Conservation (phyloP, 2,329 filamentous ascomycete species). For the Cordyceps militaris region DNA sequence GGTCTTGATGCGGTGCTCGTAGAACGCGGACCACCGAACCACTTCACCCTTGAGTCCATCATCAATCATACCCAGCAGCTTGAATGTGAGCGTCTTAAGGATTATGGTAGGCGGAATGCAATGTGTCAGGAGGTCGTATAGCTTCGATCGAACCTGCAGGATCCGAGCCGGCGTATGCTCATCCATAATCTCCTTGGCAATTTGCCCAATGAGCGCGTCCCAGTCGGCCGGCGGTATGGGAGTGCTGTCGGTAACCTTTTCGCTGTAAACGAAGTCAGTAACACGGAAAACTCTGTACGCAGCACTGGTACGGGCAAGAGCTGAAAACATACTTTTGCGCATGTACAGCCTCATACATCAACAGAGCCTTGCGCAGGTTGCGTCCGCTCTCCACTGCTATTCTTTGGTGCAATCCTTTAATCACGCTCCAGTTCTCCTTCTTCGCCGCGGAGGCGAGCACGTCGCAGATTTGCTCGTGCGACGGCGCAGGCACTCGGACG, state of each 20-base stretch:
- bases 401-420: constrained; percentile 67
- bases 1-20: constrained; percentile 87
- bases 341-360: constrained; percentile 97
- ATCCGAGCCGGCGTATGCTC: constrained; percentile 89
- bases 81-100: constrained; percentile 90
- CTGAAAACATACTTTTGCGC: constrained; percentile 73
- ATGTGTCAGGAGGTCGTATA: constrained; percentile 96
- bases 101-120: constrained; percentile 95
- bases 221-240: constrained; percentile 92
- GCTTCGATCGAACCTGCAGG: constrained; percentile 77
- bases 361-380: constrained; percentile 79
- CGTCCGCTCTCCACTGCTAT: constrained; percentile 87
- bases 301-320: background rate
- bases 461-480: constrained; percentile 72
- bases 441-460: constrained; percentile 65
- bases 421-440: constrained; percentile 77
- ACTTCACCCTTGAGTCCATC: constrained; percentile 86
- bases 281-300: background rate
- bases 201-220: constrained; percentile 83
- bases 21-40: constrained; percentile 93
- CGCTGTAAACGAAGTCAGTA: constrained; percentile 48
- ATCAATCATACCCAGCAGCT: constrained; percentile 79
- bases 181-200: constrained; percentile 87
- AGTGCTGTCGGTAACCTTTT: constrained; percentile 81
- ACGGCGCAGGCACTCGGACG: constrained; percentile 85